These are phyloP conservation scores for Aureobasidium sp. DNA, from an alignment of 2,329 filamentous ascomycete species.

Conservation along the genomic window DNA sequence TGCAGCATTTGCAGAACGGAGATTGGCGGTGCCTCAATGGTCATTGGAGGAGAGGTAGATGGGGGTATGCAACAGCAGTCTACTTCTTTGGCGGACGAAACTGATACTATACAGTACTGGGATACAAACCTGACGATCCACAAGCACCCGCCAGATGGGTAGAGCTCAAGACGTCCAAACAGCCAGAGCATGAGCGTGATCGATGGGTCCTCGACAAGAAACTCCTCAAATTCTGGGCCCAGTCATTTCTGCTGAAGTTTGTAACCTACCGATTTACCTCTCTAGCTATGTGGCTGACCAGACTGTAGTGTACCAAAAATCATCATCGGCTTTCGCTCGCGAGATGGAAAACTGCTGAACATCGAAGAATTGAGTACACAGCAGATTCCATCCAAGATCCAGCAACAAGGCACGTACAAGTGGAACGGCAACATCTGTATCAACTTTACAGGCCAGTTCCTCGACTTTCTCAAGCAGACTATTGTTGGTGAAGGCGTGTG, in stretches of 20 bases:
- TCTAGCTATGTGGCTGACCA: not conserved
- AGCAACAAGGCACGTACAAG: constrained; percentile 54
- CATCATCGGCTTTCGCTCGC: constrained; percentile 78
- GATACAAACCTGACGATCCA: constrained; percentile 62
- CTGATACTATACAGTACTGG: constrained; percentile 57
- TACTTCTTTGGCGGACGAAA: not conserved
- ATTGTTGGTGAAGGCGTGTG: constrained; percentile 67
- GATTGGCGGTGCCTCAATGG: constrained; percentile 65
- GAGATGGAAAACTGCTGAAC: constrained; percentile 61
- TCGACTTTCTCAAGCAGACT: constrained; percentile 49
- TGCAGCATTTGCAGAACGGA: constrained; percentile 89
- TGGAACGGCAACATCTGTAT: constrained; percentile 96
- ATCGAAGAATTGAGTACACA: constrained; percentile 76
- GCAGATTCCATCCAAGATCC: constrained; percentile 68
- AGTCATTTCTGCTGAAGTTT: constrained; percentile 76
- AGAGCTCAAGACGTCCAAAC: constrained; percentile 77
- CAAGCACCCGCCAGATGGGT: constrained; percentile 79
- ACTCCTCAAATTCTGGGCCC: constrained; percentile 85
- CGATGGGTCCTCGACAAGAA: constrained; percentile 77
- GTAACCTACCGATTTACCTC: not conserved
- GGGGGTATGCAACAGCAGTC: constrained; percentile 51
- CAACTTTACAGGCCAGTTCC: constrained; percentile 73
- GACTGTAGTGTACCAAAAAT: constrained; percentile 67
- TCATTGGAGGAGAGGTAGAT: constrained; percentile 91
- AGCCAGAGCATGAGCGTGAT: constrained; percentile 53